Conservation (phyloP, 2,329 filamentous ascomycete genomes). For the Bipolaris sorokiniana region DNA sequence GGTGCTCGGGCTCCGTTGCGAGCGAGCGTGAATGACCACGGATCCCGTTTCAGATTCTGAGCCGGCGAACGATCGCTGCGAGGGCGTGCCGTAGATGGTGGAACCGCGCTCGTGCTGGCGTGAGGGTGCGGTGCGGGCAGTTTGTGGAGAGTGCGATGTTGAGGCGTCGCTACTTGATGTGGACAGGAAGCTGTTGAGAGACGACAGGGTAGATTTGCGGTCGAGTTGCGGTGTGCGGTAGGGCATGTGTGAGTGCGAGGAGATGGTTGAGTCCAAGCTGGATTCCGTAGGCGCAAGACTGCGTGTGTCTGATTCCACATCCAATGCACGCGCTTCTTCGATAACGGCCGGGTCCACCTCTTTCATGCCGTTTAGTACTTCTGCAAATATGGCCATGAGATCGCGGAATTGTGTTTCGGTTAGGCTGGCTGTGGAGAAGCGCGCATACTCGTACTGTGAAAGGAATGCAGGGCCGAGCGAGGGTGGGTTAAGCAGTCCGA, state of each 20-base stretch:
- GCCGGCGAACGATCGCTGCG: conserved; percentile 28
- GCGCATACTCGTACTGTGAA: conserved; percentile 77
- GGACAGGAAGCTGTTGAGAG: conserved; percentile 19
- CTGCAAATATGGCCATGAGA: conserved; percentile 84
- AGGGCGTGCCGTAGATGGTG: conserved; percentile 31
- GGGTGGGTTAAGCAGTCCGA: conserved; percentile 67
- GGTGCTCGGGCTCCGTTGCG: conserved; percentile 38
- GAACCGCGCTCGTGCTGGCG: conserved; percentile 30
- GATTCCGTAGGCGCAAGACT: conserved; percentile 45
- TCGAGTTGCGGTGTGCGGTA: conserved; percentile 39
- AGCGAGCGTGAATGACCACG: conserved; percentile 24
- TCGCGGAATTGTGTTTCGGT: conserved; percentile 73
- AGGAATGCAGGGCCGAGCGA: conserved; percentile 68
- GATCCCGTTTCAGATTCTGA: conserved; percentile 35
- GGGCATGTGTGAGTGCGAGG: conserved; percentile 32
- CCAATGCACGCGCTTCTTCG: conserved; percentile 46
- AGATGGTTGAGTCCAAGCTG: conserved; percentile 20
- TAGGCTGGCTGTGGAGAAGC: conserved; percentile 76
- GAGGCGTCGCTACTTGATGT: conserved; percentile 18
- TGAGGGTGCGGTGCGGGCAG: conserved; percentile 40
- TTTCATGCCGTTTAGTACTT: conserved; percentile 77
- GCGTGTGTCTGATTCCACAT: conserved; percentile 35
- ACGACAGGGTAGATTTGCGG: conserved; percentile 29
- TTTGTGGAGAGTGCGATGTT: conserved; percentile 33
- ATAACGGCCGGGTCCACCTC: conserved; percentile 64